These are phyloP conservation scores for Sporisorium graminicola DNA, from an alignment of 1,284 basidiomycete species.

Conservation along the genomic window DNA sequence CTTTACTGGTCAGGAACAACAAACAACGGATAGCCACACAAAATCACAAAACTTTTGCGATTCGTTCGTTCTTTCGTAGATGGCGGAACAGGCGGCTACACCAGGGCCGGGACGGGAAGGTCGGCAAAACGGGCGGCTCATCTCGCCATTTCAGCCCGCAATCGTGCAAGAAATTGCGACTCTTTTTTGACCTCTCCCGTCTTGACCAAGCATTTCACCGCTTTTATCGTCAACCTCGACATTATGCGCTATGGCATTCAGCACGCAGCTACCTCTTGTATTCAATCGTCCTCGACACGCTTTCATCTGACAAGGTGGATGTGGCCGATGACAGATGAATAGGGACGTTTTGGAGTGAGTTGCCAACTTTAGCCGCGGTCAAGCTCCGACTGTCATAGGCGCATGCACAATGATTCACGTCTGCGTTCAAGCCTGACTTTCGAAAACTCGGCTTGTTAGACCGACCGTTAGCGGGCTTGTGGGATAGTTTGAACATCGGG, in stretches of 20 bases:
- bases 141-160: conserved; percentile 2
- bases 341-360: background rate
- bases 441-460: background rate
- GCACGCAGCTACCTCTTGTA: background rate
- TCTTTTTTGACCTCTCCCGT: background rate
- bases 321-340: background rate
- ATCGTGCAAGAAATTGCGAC: conserved; percentile 4
- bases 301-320: too few relatives aligned
- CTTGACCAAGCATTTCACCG: background rate
- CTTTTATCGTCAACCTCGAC: background rate
- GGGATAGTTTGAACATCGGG: background rate
- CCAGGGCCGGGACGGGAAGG: background rate
- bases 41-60: background rate
- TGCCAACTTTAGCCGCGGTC: background rate
- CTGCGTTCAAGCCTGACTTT: background rate
- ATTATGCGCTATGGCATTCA: background rate
- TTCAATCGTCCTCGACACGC: background rate
- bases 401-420: background rate
- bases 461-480: too few relatives aligned
- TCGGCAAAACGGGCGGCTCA: conserved; percentile 6
- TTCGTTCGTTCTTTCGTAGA: background rate
- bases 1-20: background rate
- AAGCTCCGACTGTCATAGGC: background rate
- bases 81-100: background rate
- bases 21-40: background rate